These are phyloP conservation scores for Penicillium cinerascens DNA, from an alignment of 495 filamentous ascomycete genomes.

Conservation along the genomic window DNA sequence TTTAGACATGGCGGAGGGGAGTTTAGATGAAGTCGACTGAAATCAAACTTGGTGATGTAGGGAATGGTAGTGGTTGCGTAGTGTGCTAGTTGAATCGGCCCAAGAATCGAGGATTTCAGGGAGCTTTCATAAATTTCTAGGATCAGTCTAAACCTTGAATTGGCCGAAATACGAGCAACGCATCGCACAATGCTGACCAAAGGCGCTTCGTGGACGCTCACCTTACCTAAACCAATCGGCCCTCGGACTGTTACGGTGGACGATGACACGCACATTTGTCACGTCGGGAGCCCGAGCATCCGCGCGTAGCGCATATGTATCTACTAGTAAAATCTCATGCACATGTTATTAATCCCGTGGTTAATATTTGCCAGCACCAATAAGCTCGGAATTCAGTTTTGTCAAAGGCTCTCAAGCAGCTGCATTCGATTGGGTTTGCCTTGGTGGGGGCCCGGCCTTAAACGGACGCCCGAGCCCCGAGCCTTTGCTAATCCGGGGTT, in stretches of 20 bases:
- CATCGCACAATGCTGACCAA: not conserved
- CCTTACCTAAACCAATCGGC: too few species aligned
- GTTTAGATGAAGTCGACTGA: not conserved
- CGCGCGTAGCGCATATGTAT: not conserved
- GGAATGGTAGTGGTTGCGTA: not conserved
- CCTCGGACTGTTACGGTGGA: too few species aligned
- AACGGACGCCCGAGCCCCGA: not conserved
- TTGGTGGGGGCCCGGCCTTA: not conserved
- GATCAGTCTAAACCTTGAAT: not conserved
- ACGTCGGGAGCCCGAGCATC: not conserved
- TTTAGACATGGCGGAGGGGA: conserved; percentile 23
- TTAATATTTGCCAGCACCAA: not conserved
- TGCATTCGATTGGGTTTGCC: too few species aligned
- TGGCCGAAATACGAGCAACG: not conserved
- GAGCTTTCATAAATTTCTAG: not conserved
- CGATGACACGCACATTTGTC: not conserved
- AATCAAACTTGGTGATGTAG: not conserved
- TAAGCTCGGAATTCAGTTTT: not conserved
- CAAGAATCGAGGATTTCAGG: not conserved
- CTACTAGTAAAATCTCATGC: not conserved
- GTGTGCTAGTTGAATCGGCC: not conserved
- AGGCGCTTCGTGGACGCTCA: too few species aligned
- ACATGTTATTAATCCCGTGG: not conserved
- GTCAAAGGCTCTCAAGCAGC: too few species aligned
- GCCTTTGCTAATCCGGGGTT: not conserved